Conservation (phyloP, 805 yeast genomes). For the Candida vartiovaarae region DNA sequence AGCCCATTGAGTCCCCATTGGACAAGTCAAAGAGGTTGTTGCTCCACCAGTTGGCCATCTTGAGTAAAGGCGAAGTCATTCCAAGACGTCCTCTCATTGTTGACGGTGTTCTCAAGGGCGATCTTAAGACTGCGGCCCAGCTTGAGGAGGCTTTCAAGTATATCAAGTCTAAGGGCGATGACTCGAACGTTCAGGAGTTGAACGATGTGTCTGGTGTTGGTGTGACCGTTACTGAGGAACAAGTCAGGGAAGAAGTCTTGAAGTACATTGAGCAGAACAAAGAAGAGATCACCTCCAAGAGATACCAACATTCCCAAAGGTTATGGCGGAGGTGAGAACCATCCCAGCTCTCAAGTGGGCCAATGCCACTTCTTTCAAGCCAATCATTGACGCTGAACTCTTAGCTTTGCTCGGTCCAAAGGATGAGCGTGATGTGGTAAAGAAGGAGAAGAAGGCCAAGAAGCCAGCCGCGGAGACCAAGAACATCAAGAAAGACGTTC, state of each 20-base stretch:
- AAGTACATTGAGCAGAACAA: slow-evolving; percentile 54
- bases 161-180: slow-evolving; percentile 42
- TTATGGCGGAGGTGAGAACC: slow-evolving; percentile 70
- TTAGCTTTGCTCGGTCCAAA: slow-evolving; percentile 80
- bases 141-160: slow-evolving; percentile 77
- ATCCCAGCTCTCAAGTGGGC: slow-evolving; percentile 87
- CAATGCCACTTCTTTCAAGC: slow-evolving; percentile 78
- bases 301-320: slow-evolving; percentile 77
- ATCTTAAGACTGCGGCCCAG: slow-evolving; percentile 63
- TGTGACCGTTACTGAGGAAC: slow-evolving; percentile 55
- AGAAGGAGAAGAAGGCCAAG: slow-evolving; percentile 66
- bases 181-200: slow-evolving; percentile 42
- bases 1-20: slow-evolving; percentile 28
- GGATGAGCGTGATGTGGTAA: slow-evolving; percentile 85
- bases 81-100: slow-evolving; percentile 46
- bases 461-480: slow-evolving; percentile 21
- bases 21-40: slow-evolving; percentile 58
- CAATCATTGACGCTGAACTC: slow-evolving; percentile 74
- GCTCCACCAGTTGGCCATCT: slow-evolving; percentile 71
- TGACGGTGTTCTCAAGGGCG: slow-evolving; percentile 55
- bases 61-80: slow-evolving; percentile 49
- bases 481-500: slow-evolving; percentile 19
- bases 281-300: slow-evolving; percentile 54
- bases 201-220: slow-evolving; percentile 78
- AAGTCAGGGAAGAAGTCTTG: slow-evolving; percentile 51